Conservation (phyloP, 805 yeast genomes). For the Brettanomyces nanus region DNA sequence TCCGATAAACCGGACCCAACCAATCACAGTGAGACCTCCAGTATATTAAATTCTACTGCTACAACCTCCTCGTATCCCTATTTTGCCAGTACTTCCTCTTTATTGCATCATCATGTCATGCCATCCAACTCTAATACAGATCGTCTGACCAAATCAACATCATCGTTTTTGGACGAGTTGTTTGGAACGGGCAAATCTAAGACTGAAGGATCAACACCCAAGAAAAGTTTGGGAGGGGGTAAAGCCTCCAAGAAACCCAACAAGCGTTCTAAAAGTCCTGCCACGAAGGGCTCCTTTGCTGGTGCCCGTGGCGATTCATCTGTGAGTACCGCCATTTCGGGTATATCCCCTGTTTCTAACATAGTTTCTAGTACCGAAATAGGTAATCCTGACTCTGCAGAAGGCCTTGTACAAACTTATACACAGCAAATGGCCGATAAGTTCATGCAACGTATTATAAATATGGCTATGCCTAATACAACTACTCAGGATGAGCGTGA, state of each 20-base stretch:
- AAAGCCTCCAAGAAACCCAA: too few relatives aligned
- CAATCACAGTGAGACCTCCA: neutral
- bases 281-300: too few relatives aligned
- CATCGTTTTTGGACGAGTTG: slow-evolving; percentile 10
- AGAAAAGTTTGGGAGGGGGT: too few relatives aligned
- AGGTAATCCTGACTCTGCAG: neutral
- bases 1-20: neutral
- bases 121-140: slow-evolving; percentile 1
- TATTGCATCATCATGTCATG: neutral
- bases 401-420: neutral
- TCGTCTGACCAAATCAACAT: slow-evolving; percentile 2
- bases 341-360: neutral
- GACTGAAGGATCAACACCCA: neutral
- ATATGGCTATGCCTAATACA: slow-evolving; percentile 61
- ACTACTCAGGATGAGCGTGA: slow-evolving; percentile 36
- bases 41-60: neutral
- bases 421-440: slow-evolving; percentile 39
- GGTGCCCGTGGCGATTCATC: too few relatives aligned
- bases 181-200: neutral
- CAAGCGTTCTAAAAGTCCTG: too few relatives aligned
- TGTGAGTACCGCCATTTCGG: too few relatives aligned
- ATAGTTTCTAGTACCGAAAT: neutral
- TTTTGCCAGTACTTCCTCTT: neutral
- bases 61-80: too few relatives aligned
- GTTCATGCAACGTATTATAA: slow-evolving; percentile 59